Conservation (phyloP, 2,329 filamentous ascomycete species). For the Diaporthe amygdali region DNA sequence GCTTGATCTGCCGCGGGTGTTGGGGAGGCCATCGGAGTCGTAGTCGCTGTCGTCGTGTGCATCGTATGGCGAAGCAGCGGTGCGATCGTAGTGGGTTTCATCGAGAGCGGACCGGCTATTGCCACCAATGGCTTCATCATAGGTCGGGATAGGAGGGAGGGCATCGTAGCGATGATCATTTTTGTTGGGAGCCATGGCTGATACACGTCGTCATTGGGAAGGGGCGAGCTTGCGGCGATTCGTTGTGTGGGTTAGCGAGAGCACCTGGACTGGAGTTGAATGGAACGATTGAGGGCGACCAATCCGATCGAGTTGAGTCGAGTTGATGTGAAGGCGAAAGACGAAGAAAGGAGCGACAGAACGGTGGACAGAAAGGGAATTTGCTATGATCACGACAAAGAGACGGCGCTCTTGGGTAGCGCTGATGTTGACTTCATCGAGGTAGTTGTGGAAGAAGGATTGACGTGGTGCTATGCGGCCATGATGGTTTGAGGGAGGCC, state of each 20-base stretch:
- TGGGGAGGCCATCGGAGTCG: constrained; percentile 77
- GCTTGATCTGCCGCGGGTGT: constrained; percentile 49
- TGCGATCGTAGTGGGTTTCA: constrained; percentile 50
- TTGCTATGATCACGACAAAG: constrained; percentile 1
- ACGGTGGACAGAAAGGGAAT: not conserved
- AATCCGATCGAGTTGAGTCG: not conserved
- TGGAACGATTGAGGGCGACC: constrained; percentile 1
- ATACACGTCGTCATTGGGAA: not conserved
- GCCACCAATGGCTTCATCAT: constrained; percentile 78
- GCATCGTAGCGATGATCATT: constrained; percentile 64
- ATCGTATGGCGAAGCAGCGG: constrained; percentile 59
- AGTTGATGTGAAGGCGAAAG: not conserved
- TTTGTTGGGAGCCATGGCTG: constrained; percentile 46
- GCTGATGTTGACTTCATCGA: constrained; percentile 23
- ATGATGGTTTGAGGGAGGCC: not conserved
- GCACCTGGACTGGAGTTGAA: not conserved
- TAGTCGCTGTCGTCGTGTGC: constrained; percentile 54
- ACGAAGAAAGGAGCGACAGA: constrained; percentile 11
- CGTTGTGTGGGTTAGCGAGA: not conserved
- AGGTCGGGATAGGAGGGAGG: constrained; percentile 79
- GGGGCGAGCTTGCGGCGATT: not conserved
- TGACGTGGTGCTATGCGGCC: constrained; percentile 9
- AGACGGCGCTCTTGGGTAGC: constrained; percentile 22
- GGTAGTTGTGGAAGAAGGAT: not conserved
- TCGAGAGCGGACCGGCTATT: constrained; percentile 46